Evolutionary conservation across 2,329 filamentous ascomycete species (phyloP).

Genomic region (Colletotrichum sublineola): DNA sequence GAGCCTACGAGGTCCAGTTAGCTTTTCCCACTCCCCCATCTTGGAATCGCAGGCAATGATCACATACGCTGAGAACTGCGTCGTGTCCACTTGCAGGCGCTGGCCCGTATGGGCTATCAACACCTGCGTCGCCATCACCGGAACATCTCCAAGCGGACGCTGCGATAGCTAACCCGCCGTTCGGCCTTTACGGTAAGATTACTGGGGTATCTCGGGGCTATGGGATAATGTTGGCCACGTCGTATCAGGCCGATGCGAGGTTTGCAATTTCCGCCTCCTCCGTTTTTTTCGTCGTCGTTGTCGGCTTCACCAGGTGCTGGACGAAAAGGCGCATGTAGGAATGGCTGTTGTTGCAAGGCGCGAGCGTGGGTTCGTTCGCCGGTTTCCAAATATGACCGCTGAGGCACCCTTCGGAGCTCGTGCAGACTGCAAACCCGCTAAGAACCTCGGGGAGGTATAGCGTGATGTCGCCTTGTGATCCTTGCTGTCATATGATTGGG

Average conservation of each 20-base stretch:
- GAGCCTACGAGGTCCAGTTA: slow-evolving; percentile 64
- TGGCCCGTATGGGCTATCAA: slow-evolving; percentile 94
- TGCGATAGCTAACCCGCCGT: slow-evolving; percentile 35
- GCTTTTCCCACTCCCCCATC: slow-evolving; percentile 16
- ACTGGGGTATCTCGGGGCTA: neutral
- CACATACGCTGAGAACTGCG: slow-evolving; percentile 79
- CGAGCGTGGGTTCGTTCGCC: slow-evolving; percentile 32
- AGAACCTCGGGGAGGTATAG: slow-evolving; percentile 37
- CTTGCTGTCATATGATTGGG: slow-evolving; percentile 38
- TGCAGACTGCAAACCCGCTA: slow-evolving; percentile 40
- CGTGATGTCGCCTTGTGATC: slow-evolving; percentile 43
- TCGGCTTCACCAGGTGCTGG: slow-evolving; percentile 2
- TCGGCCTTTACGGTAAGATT: slow-evolving; percentile 12
- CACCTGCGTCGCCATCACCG: slow-evolving; percentile 87
- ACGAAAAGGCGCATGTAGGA: slow-evolving; percentile 13
- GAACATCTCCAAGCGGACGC: slow-evolving; percentile 59
- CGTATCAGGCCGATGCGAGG: neutral
- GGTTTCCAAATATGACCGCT: slow-evolving; percentile 36
- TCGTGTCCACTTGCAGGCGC: slow-evolving; percentile 82
- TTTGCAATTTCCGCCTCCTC: neutral
- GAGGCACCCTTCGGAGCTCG: slow-evolving; percentile 38
- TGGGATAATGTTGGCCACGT: neutral
- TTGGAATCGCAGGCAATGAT: neutral
- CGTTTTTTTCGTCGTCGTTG: slow-evolving; percentile 7
- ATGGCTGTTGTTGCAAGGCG: slow-evolving; percentile 29